Conservation (phyloP, 345 rosid species). For the Populus ilicifolia region DNA sequence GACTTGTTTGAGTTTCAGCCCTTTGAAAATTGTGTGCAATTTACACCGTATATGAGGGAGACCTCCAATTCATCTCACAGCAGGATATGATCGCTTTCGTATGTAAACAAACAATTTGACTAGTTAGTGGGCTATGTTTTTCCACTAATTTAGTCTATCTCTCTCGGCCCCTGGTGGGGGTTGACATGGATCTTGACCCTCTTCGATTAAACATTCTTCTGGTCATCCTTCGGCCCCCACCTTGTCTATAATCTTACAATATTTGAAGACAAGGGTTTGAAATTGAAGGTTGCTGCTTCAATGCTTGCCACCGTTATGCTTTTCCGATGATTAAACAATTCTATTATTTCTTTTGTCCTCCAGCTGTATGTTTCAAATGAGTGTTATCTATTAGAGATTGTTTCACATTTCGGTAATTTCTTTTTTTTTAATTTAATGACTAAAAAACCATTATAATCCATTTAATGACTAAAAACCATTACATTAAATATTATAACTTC, state of each 20-base stretch:
- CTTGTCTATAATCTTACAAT: constrained; percentile 3
- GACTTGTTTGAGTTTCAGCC: constrained; percentile 19
- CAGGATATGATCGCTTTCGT: constrained; percentile 9
- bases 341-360: not conserved
- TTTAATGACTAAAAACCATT: too few species aligned
- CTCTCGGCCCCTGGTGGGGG: constrained; percentile 27
- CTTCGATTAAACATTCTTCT: constrained; percentile 38
- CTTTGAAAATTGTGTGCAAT: constrained; percentile 5
- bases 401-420: too few species aligned
- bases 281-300: not conserved
- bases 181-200: constrained; percentile 50
- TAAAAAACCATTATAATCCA: too few species aligned
- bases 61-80: not conserved
- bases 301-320: constrained; percentile 20
- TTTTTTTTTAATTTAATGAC: too few species aligned
- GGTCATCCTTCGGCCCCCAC: constrained; percentile 31
- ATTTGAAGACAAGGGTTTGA: constrained; percentile 18
- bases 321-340: not conserved
- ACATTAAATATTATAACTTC: too few species aligned
- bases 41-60: constrained; percentile 6
- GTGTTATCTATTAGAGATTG: not conserved
- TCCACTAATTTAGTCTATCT: constrained; percentile 28
- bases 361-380: not conserved
- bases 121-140: constrained; percentile 38
- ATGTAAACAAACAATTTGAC: constrained; percentile 26